Conservation (phyloP, 2,329 filamentous ascomycete genomes). For the Diplodia mutila region DNA sequence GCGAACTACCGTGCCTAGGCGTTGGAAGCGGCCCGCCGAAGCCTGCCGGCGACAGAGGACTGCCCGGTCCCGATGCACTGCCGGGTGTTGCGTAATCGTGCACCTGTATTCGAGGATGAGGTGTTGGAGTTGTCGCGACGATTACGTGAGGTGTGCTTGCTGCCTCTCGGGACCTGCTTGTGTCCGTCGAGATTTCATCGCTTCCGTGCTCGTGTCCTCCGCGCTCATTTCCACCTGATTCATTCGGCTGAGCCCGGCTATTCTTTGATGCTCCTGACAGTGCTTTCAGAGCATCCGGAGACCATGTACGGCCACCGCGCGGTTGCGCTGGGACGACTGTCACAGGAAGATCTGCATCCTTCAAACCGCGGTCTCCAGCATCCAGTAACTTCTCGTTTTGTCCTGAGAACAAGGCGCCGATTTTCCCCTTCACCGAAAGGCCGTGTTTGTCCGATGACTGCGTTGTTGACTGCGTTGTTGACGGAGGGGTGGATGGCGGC, state of each 20-base stretch:
- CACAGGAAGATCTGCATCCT: slow-evolving; percentile 55
- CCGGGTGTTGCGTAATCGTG: slow-evolving; percentile 10
- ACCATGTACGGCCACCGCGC: slow-evolving; percentile 58
- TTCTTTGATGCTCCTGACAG: background rate
- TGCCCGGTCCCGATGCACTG: slow-evolving; percentile 3
- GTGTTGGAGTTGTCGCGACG: background rate
- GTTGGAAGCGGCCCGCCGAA: slow-evolving; percentile 5
- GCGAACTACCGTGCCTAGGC: background rate
- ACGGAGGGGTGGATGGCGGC: slow-evolving; percentile 28
- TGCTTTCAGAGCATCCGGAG: slow-evolving; percentile 44
- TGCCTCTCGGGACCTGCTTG: background rate
- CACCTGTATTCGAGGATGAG: background rate
- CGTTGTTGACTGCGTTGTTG: background rate
- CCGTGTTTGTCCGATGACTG: slow-evolving; percentile 46
- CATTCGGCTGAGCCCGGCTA: background rate
- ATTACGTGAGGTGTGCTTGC: background rate
- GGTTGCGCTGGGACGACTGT: slow-evolving; percentile 65
- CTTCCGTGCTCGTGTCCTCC: background rate
- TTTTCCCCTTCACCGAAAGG: slow-evolving; percentile 48
- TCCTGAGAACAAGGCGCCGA: slow-evolving; percentile 55
- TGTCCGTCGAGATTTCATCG: background rate
- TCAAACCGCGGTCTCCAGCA: slow-evolving; percentile 38
- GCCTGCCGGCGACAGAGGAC: background rate
- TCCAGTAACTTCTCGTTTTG: slow-evolving; percentile 51
- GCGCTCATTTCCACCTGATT: background rate